These are phyloP conservation scores for Hyphodiscus hymeniophilus DNA, from an alignment of 495 filamentous ascomycete genomes.

Conservation along the genomic window DNA sequence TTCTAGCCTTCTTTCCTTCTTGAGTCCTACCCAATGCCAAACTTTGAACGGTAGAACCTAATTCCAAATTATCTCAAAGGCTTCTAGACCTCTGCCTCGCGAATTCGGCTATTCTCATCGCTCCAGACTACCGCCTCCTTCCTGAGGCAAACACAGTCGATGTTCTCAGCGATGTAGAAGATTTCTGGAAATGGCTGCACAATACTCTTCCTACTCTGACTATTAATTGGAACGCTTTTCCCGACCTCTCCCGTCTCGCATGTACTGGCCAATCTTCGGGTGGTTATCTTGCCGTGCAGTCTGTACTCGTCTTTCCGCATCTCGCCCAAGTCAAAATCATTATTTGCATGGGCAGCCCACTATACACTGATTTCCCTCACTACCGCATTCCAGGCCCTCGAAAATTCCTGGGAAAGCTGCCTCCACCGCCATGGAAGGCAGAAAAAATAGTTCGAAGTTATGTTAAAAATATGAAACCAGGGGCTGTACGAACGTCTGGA, in stretches of 20 bases:
- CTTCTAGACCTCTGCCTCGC: background rate
- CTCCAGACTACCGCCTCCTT: slow-evolving; percentile 42
- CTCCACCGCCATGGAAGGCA: slow-evolving; percentile 4
- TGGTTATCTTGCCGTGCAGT: slow-evolving; percentile 29
- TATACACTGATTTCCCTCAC: background rate
- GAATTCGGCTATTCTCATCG: slow-evolving; percentile 29
- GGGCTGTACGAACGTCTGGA: background rate
- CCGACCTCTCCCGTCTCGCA: slow-evolving; percentile 1
- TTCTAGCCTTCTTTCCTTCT: background rate
- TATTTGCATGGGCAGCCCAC: background rate
- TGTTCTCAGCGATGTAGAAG: slow-evolving; percentile 37
- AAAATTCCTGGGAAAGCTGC: background rate
- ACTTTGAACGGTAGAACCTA: background rate
- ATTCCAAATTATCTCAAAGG: background rate
- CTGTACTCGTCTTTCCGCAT: slow-evolving; percentile 15
- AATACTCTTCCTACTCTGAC: slow-evolving; percentile 6
- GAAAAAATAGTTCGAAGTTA: slow-evolving; percentile 3
- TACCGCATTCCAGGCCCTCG: background rate
- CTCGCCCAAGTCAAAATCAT: background rate
- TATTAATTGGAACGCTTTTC: background rate
- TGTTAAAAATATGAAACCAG: background rate
- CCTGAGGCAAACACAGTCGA: slow-evolving; percentile 37
- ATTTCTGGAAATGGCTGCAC: slow-evolving; percentile 43
- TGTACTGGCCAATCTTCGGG: slow-evolving; percentile 29
- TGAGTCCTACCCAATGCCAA: background rate